Evolutionary conservation across 257 asterid species (phyloP), one percentile per base, ranked within the genome.

Genomic region (Coffea canephora): DNA sequence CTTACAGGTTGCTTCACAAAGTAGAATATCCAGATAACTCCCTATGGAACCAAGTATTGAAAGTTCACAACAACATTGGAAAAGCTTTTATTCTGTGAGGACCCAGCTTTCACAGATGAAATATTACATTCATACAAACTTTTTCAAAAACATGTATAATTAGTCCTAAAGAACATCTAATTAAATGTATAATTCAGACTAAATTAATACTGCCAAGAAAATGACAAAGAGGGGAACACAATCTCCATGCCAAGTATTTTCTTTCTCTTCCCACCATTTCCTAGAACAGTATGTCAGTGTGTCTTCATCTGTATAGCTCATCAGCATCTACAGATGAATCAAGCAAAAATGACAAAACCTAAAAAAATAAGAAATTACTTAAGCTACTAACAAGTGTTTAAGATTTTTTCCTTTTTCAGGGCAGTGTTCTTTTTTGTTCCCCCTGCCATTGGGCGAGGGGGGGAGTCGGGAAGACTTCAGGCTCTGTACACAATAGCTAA

Each of bases 1-100:
- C n/a, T 84, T 48, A 31, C 10, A 82, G 70, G 25, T 57, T 14
- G 50, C 55, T 61, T 62, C n/a, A 75, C 36, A 75, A 59, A 75
- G 31, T n/a, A 69, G 13, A 6, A 41, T 21, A 39, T 75, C 57
- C 70, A 39, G 36, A 59, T 23, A 75, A n/a, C 13, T 59, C 43
- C 15, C 8, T 6, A 62, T 62, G 7, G 64, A 1, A 57, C 12
- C 59, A 8, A 52, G 64, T 18, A 57, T 57, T 18, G 25, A 57
- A 57, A 62, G 68, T 62, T 62, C 13, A 39, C 21, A 75, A 4
- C 43, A 61, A 25, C 27, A 39, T 23, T 61, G 41, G n/a, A 75
- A 57, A 19, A 14, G 54, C 36, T 21, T 59, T 55, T 75, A 21
- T 39, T 49, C 59, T 54, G 31, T n/a, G 14, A 57, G 69, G 45